Evolutionary conservation across 2,329 filamentous ascomycete species (phyloP).

Genomic region (Talaromyces amestolkiae): DNA sequence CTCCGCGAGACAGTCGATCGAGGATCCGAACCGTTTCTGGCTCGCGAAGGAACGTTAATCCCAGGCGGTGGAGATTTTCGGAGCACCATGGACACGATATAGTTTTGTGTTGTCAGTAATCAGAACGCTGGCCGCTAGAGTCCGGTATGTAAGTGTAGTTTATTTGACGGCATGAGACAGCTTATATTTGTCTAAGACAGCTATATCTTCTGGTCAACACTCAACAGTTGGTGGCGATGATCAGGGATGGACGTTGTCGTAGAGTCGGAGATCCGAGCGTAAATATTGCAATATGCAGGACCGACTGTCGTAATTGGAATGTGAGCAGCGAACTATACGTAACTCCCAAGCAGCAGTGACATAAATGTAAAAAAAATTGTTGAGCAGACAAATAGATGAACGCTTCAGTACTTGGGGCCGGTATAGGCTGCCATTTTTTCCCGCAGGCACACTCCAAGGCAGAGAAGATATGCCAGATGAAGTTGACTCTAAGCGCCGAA

Average conservation of each 20-base stretch:
- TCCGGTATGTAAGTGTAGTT: not conserved
- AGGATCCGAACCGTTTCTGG: constrained; percentile 30
- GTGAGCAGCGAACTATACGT: not conserved
- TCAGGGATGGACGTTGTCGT: not conserved
- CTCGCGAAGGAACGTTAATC: constrained; percentile 34
- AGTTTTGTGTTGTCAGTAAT: not conserved
- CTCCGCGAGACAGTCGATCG: constrained; percentile 36
- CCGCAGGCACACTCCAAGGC: not conserved
- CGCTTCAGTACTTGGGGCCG: not conserved
- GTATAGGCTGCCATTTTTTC: constrained; percentile 9
- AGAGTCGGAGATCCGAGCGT: not conserved
- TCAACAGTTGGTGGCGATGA: not conserved
- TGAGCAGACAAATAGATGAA: not conserved
- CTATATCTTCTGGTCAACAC: not conserved
- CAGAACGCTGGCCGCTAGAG: not conserved
- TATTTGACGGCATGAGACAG: not conserved
- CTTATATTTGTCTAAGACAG: not conserved
- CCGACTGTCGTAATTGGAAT: not conserved
- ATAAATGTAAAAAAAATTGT: not conserved
- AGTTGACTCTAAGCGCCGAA: not conserved
- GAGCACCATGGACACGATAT: constrained; percentile 33
- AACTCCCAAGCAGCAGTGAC: not conserved
- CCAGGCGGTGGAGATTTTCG: constrained; percentile 39
- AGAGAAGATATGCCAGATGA: not conserved
- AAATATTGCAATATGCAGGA: not conserved